Percentiles rank a stretch among this genome's conserved stretches.
These are phyloP conservation scores for Aspergillus carbonarius DNA, from an alignment of 2,329 filamentous ascomycete genomes.

Conservation along the genomic window DNA sequence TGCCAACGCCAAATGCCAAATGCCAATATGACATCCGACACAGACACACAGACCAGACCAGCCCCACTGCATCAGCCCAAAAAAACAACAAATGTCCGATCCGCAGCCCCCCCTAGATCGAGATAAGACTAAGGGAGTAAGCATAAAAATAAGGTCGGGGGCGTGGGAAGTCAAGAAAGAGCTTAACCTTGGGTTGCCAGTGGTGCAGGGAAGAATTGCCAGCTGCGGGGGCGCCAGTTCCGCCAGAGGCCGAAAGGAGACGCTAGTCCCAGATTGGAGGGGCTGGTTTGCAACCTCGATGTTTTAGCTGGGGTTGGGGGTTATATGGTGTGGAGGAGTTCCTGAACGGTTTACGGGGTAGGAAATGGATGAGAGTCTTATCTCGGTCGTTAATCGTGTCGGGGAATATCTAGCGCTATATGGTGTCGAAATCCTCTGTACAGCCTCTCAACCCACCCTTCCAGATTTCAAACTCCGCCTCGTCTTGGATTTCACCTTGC, in stretches of 20 bases:
- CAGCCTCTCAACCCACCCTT: slow-evolving; percentile 55
- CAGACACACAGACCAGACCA: too few relatives aligned
- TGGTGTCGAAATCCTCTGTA: not conserved
- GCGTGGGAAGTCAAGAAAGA: not conserved
- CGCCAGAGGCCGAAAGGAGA: not conserved
- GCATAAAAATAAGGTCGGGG: not conserved
- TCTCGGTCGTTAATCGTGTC: not conserved
- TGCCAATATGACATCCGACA: too few relatives aligned
- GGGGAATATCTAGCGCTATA: not conserved
- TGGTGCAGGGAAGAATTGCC: not conserved
- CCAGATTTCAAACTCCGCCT: slow-evolving; percentile 72
- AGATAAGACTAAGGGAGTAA: not conserved
- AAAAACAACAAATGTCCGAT: too few relatives aligned
- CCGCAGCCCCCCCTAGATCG: too few relatives aligned
- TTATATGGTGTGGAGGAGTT: not conserved
- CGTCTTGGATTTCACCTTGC: slow-evolving; percentile 35
- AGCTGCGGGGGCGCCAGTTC: not conserved
- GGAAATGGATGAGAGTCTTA: not conserved
- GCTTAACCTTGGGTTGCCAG: not conserved
- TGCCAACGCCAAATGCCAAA: too few relatives aligned
- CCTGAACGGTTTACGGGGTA: not conserved
- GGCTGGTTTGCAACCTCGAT: not conserved
- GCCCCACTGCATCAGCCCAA: too few relatives aligned
- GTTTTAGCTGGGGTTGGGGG: not conserved
- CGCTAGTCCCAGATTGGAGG: not conserved